phyloP scores from a whole-genome alignment of 257 asterid species.

The Cordia subcordata region DNA sequence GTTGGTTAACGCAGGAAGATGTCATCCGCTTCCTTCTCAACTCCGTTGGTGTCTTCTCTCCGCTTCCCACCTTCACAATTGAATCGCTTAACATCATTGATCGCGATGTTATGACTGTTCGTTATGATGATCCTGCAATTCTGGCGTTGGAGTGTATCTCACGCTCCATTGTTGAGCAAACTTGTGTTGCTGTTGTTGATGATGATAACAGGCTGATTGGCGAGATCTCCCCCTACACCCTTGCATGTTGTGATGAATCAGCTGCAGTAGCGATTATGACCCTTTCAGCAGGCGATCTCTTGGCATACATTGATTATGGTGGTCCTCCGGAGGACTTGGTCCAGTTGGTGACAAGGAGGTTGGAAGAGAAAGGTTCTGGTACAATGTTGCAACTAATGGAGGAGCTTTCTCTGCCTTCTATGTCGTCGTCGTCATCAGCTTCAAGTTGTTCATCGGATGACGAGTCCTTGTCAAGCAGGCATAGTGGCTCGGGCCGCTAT shows the following conservation, averaged over 20 bases:
- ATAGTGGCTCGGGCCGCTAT: slow-evolving; percentile 27
- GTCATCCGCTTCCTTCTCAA: slow-evolving; percentile 71
- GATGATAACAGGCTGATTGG: slow-evolving; percentile 53
- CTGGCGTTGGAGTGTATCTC: slow-evolving; percentile 40
- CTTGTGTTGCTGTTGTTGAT: slow-evolving; percentile 65
- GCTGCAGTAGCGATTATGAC: slow-evolving; percentile 58
- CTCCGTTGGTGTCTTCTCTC: slow-evolving; percentile 68
- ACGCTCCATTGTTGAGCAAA: slow-evolving; percentile 45
- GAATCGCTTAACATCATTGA: slow-evolving; percentile 56
- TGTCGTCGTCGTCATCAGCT: slow-evolving; percentile 34
- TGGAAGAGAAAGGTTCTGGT: slow-evolving; percentile 46
- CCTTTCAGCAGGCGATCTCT: slow-evolving; percentile 68
- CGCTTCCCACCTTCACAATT: slow-evolving; percentile 44
- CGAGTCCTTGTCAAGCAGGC: slow-evolving; percentile 30
- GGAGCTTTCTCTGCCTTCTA: slow-evolving; percentile 31
- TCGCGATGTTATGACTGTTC: slow-evolving; percentile 44
- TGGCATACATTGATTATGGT: slow-evolving; percentile 61
- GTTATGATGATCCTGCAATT: slow-evolving; percentile 48
- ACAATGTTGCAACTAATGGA: slow-evolving; percentile 56
- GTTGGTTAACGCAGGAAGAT: slow-evolving; percentile 85
- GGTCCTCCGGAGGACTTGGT: slow-evolving; percentile 70
- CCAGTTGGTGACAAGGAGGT: slow-evolving; percentile 49
- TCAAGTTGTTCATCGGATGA: slow-evolving; percentile 71
- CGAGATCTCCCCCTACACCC: slow-evolving; percentile 65
- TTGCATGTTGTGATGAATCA: slow-evolving; percentile 65